phyloP scores from a whole-genome alignment of 441 rosid species.

The Arabidopsis hybrid region DNA sequence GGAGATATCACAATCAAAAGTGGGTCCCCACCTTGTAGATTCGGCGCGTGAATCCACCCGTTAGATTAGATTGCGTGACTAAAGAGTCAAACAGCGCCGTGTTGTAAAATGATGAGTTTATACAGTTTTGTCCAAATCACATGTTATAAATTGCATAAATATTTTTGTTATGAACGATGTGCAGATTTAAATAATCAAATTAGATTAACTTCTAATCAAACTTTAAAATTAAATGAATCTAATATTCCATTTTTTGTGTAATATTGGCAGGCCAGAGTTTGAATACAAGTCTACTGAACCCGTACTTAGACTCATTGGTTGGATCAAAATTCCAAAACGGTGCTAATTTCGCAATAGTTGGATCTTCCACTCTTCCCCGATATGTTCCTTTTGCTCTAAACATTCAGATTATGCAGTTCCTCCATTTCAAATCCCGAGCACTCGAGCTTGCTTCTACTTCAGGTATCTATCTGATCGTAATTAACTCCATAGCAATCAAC shows the following conservation, averaged over 20 bases:
- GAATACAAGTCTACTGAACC: slow-evolving; percentile 66
- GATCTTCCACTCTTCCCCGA: slow-evolving; percentile 81
- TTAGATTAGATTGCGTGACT: slow-evolving; percentile 26
- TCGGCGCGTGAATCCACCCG: slow-evolving; percentile 35
- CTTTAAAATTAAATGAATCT: neutral
- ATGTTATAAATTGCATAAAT: neutral
- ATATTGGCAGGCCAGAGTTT: slow-evolving; percentile 75
- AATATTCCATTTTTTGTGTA: neutral
- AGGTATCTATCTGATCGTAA: slow-evolving; percentile 31
- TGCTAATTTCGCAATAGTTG: slow-evolving; percentile 76
- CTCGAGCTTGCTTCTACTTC: slow-evolving; percentile 60
- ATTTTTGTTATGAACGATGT: neutral
- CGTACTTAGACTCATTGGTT: slow-evolving; percentile 73
- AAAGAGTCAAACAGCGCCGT: slow-evolving; percentile 30
- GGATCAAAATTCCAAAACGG: slow-evolving; percentile 71
- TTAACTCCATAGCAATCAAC: neutral
- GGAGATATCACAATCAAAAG: neutral
- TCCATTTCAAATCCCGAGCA: slow-evolving; percentile 71
- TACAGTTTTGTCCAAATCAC: slow-evolving; percentile 15
- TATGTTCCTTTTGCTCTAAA: slow-evolving; percentile 72
- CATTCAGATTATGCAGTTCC: slow-evolving; percentile 87
- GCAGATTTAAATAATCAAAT: neutral
- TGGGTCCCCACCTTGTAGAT: slow-evolving; percentile 32
- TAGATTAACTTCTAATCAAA: neutral
- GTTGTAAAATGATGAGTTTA: neutral